Base-by-base conservation (phyloP, 768 basidiomycete species). In the Hypsizygus marmoreus region DNA sequence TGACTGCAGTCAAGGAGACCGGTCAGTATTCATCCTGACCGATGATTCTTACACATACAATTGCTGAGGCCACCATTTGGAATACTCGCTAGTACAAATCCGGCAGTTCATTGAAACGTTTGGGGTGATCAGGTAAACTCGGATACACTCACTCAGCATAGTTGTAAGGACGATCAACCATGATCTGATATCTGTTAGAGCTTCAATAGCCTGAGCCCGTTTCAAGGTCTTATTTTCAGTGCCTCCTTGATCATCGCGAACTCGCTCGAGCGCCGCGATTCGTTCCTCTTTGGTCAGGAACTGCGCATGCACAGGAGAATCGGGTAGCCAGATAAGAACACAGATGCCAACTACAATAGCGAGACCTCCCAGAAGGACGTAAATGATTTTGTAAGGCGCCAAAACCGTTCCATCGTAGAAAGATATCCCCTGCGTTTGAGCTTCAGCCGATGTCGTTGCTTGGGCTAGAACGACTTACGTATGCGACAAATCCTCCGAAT, bases 401-500 rank as follows among this genome's bases (percentile, higher is more conserved):
- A 85, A 54, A 2, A 38, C 49, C 8, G 67, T 65, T 3, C 79
- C 79, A 22, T 66, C 54, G 54, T 77, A 74, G 54, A 79, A 81
- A 0, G 82, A 79, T 26, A 85, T 67, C 0, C 80, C 82, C 79
- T 81, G 44, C 12, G 9, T 7, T 19, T n/a, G 29, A 43, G 31
- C 32, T 33, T n/a, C 26, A 34, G 41, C 24, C 32, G 12, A 31
- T 6, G 8, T 17, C 9, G n/a, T 22, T 13, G 11, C 26, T 11
- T 5, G 20, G 23, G 24, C 3, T n/a, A 33, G n/a, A 13, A 16
- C 4, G 19, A 57, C 71, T 45, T 39, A 78, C 80, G 56, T 81
- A 86, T 43, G 83, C 82, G 30, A 82, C 73, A 40, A 83, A 81
- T 3, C 82, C 82, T 16, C 84, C 83, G 59, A 80, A 84, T 9